Evolutionary conservation across 495 filamentous ascomycete genomes (phyloP).

Genomic region (Aspergillus coremiiformis): DNA sequence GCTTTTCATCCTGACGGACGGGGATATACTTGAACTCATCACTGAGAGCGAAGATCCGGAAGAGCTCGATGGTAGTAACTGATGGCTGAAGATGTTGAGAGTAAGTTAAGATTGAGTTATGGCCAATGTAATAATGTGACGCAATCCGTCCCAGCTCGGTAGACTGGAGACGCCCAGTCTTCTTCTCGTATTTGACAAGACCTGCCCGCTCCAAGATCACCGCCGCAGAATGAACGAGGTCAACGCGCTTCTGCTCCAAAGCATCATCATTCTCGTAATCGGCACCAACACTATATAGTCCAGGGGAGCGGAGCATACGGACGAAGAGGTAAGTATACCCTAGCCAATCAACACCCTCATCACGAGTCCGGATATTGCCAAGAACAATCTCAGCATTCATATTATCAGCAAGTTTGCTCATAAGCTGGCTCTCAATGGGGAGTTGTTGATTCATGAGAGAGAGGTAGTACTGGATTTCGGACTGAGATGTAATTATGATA

Average conservation of each 20-base stretch:
- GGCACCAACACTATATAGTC: constrained; percentile 88
- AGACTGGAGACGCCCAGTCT: constrained; percentile 77
- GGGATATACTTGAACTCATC: constrained; percentile 99
- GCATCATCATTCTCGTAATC: constrained; percentile 91
- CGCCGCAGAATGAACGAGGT: constrained; percentile 92
- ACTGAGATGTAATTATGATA: constrained; percentile 95
- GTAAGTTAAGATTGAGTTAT: constrained; percentile 94
- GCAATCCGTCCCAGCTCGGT: constrained; percentile 94
- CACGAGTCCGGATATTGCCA: constrained; percentile 84
- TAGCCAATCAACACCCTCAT: constrained; percentile 97
- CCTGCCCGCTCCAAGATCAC: constrained; percentile 78
- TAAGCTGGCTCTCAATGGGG: constrained; percentile 93
- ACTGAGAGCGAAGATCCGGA: constrained; percentile 94
- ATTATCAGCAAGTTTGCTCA: constrained; percentile 90
- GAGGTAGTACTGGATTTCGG: constrained; percentile 93
- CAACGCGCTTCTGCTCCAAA: constrained; percentile 92
- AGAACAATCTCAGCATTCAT: constrained; percentile 96
- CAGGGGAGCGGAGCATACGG: constrained; percentile 93
- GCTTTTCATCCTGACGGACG: constrained; percentile 93
- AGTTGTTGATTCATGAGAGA: constrained; percentile 95
- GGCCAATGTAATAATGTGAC: constrained; percentile 96
- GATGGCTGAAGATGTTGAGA: constrained; percentile 91
- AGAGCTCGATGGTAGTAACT: constrained; percentile 86
- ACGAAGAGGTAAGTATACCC: constrained; percentile 98
- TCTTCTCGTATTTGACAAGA: constrained; percentile 91